Percentiles rank a stretch among this genome's conserved stretches.
Conservation (phyloP, 495 filamentous ascomycete genomes). For the Hypoxylon perforatum region DNA sequence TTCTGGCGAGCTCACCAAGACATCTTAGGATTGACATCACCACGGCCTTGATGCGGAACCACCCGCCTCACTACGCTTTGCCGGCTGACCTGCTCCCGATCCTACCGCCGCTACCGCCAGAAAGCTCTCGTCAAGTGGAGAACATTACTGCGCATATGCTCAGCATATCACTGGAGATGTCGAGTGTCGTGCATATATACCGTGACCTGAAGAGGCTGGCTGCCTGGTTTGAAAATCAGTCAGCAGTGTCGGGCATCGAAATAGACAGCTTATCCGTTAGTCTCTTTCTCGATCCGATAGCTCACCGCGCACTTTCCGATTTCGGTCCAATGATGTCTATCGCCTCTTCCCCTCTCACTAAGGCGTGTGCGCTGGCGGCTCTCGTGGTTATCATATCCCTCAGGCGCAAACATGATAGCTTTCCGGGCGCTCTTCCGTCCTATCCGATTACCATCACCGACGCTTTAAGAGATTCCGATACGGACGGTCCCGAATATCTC, state of each 20-base stretch:
- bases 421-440: conserved; percentile 17
- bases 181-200: conserved; percentile 20
- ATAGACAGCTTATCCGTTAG: conserved; percentile 24
- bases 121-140: conserved; percentile 9
- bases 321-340: conserved; percentile 6
- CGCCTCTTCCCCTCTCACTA: conserved; percentile 13
- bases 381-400: conserved; percentile 24
- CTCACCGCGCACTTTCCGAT: conserved; percentile 25
- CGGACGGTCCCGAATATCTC: conserved; percentile 1
- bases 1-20: conserved; percentile 15
- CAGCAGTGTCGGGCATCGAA: conserved; percentile 17
- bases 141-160: conserved; percentile 24
- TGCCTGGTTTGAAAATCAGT: conserved; percentile 19
- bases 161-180: conserved; percentile 29
- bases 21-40: conserved; percentile 30
- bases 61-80: conserved; percentile 29
- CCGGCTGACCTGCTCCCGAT: conserved; percentile 28
- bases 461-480: conserved; percentile 17
- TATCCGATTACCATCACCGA: conserved; percentile 20
- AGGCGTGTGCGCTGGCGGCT: conserved; percentile 29
- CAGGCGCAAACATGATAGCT: conserved; percentile 22
- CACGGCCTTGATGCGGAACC: conserved; percentile 22
- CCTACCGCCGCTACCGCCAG: conserved; percentile 13
- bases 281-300: conserved; percentile 32
- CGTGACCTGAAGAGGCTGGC: conserved; percentile 22